These are phyloP conservation scores for Pneumocystis jirovecii DNA, from an alignment of 1,139 yeast species.

Conservation along the genomic window DNA sequence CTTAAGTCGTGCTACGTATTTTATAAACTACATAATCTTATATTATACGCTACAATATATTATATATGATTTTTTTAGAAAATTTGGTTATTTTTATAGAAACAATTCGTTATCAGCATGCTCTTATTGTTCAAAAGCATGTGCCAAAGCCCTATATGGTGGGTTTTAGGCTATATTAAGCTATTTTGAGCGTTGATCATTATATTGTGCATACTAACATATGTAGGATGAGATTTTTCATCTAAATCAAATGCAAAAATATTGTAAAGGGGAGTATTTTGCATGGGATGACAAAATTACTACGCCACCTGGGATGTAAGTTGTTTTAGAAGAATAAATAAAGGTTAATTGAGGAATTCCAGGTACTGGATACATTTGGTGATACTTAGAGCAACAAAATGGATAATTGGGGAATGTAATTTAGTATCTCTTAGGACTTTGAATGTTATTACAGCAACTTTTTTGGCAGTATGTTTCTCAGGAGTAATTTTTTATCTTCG, in stretches of 20 bases:
- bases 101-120: not conserved
- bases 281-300: conserved; percentile 85
- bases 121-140: not conserved
- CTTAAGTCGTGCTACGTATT: too few species aligned
- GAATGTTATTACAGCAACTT: conserved; percentile 21
- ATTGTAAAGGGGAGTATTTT: conserved; percentile 43
- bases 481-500: not conserved
- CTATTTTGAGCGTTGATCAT: not conserved
- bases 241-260: conserved; percentile 57
- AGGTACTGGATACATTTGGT: not conserved
- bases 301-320: conserved; percentile 88
- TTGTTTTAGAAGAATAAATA: not conserved
- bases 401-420: not conserved
- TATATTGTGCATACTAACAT: not conserved
- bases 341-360: not conserved
- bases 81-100: not conserved
- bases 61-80: not conserved
- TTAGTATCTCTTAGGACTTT: conserved; percentile 2
- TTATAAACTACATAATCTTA: not conserved
- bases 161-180: not conserved
- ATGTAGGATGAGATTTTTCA: conserved; percentile 68
- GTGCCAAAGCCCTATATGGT: not conserved
- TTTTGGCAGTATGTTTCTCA: conserved; percentile 20
- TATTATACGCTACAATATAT: not conserved
- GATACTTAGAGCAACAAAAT: not conserved